Evolutionary conservation across 495 filamentous ascomycete genomes (phyloP), one percentile per base, ranked within the genome.

Genomic region (Podospora pseudopauciseta): DNA sequence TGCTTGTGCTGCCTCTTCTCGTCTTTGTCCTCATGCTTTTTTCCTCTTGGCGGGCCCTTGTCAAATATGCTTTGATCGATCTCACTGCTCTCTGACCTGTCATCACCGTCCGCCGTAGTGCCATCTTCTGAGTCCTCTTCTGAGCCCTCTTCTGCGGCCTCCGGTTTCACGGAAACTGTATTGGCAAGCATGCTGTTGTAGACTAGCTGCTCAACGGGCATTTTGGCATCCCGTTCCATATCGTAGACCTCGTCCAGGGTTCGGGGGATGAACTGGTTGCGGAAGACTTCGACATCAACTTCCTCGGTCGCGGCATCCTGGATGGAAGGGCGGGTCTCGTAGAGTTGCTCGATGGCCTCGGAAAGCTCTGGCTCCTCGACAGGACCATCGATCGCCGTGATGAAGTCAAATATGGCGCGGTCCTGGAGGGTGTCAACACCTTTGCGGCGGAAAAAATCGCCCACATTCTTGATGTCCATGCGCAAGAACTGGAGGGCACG

Each of bases 381-480:
- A 3, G 81, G 71, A 0, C 86, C 90, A 15, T 89, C 81, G 4
- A 74, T 70, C 2, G 83, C 79, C 1, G 87, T 90, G 70, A 97
- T 88, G 77, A 97, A 97, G 60, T 89, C 84, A 80, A 95, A 98
- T 7, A 92, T 78, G 0, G 83, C 78, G 26, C 87, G 86, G 72
- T 97, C 93, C 3, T 87, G 74, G 11, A 98, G 81, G 0, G 85
- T 89, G 68, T 94, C 87, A 2, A 97, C 92, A 60, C 89, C 91
- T 73, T 96, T 90, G 3, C 91, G 85, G 62, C 87, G 79, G 85
- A 99, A 99, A 80, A 95, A 99, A 74, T 96, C 92, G 57, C 86
- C 88, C 2, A 95, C 86, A 73, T 99, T 99, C 83, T 97, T 97
- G 78, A 98, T 91, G 77, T 99, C 95, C 92, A 96, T 97, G 20